Evolutionary conservation across 768 basidiomycete species (phyloP).

Genomic region (Gymnopilus dilepis): DNA sequence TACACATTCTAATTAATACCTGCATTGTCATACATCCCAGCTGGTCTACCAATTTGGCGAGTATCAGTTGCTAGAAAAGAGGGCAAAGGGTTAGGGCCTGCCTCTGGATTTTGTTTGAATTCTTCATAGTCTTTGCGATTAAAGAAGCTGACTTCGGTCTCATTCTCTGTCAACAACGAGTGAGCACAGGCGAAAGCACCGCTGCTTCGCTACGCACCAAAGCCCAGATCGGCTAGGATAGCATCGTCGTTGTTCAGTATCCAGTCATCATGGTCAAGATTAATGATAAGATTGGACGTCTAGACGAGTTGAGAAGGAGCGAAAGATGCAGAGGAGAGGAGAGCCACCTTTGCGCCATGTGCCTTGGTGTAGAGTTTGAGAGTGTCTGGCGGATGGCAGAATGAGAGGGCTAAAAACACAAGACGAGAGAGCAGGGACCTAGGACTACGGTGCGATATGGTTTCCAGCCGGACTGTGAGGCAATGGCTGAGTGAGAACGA

Average conservation of each 20-base stretch:
- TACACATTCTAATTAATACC: slow-evolving; percentile 47
- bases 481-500: slow-evolving; percentile 56
- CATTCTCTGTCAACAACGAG: slow-evolving; percentile 70
- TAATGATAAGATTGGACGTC: slow-evolving; percentile 98
- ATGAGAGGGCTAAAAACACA: slow-evolving; percentile 8
- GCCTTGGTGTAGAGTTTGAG: slow-evolving; percentile 94
- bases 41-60: slow-evolving; percentile 41
- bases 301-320: slow-evolving; percentile 34
- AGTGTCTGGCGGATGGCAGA: slow-evolving; percentile 69
- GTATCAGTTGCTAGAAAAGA: slow-evolving; percentile 7
- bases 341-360: slow-evolving; percentile 87
- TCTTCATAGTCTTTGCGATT: slow-evolving; percentile 73
- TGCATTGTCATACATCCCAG: slow-evolving; percentile 46
- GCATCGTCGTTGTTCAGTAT: slow-evolving; percentile 73
- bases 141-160: slow-evolving; percentile 95
- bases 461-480: slow-evolving; percentile 83
- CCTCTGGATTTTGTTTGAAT: slow-evolving; percentile 87
- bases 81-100: slow-evolving; percentile 33
- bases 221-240: slow-evolving; percentile 70
- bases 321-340: neutral
- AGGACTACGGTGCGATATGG: slow-evolving; percentile 77
- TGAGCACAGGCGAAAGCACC: neutral
- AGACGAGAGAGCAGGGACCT: slow-evolving; percentile 50
- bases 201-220: slow-evolving; percentile 58
- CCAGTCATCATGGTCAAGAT: slow-evolving; percentile 95